A percentile compares a stretch with the other conserved stretches of the same genome.
These are phyloP conservation scores for Schizosaccharomyces octosporus DNA, from an alignment of 805 yeast species.

Conservation along the genomic window DNA sequence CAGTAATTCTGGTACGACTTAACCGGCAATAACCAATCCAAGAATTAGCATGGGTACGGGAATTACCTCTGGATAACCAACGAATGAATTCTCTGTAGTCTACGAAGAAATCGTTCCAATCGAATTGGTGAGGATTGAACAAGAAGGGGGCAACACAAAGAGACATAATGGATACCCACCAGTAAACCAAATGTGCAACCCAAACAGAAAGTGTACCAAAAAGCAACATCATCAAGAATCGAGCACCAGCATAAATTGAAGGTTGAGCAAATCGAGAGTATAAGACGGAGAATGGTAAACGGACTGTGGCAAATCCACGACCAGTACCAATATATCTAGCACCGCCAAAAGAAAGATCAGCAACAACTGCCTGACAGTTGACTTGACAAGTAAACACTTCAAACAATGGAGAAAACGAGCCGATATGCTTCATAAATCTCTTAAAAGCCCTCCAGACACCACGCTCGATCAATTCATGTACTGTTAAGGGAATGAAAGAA, in stretches of 20 bases:
- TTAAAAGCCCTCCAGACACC: constrained; percentile 53
- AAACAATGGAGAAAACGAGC: constrained; percentile 69
- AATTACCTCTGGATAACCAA: constrained; percentile 68
- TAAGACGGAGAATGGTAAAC: constrained; percentile 44
- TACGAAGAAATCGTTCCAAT: constrained; percentile 85
- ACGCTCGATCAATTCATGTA: constrained; percentile 71
- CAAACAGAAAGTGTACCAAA: constrained; percentile 67
- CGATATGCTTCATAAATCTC: constrained; percentile 49
- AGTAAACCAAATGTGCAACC: constrained; percentile 89
- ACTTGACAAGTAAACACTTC: constrained; percentile 91
- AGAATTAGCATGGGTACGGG: constrained; percentile 38
- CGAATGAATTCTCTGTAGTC: constrained; percentile 83
- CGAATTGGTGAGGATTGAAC: constrained; percentile 93
- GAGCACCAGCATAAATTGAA: constrained; percentile 57
- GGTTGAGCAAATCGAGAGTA: constrained; percentile 54
- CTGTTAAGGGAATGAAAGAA: constrained; percentile 63
- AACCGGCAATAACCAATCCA: constrained; percentile 59
- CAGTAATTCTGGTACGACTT: constrained; percentile 73
- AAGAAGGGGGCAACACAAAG: constrained; percentile 78
- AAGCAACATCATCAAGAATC: constrained; percentile 39
- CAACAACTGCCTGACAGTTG: constrained; percentile 52
- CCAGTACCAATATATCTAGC: constrained; percentile 85
- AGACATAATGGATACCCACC: constrained; percentile 82
- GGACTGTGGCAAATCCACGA: constrained; percentile 72
- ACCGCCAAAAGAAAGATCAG: constrained; percentile 69